Evolutionary conservation across 139 green algal species (phyloP).

Genomic region (Edaphochlamys debaryana): DNA sequence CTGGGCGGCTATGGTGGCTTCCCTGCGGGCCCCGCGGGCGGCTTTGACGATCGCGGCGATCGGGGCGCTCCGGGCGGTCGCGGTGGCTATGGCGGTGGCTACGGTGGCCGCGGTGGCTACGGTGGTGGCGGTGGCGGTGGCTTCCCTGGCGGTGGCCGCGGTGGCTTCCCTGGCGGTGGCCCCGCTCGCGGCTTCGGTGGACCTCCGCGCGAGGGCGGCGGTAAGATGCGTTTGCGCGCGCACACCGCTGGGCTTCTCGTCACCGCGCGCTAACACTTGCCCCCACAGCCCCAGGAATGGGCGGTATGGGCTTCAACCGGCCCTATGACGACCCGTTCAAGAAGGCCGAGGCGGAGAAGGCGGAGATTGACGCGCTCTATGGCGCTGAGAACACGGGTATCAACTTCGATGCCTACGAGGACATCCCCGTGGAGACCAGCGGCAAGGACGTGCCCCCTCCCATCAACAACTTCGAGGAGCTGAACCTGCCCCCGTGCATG

Average conservation of each 20-base stretch:
- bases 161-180: slow-evolving; percentile 52
- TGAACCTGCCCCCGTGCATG: slow-evolving; percentile 81
- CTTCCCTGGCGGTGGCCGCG: slow-evolving; percentile 44
- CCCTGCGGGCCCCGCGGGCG: neutral
- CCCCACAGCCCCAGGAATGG: too few relatives aligned
- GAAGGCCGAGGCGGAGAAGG: slow-evolving; percentile 64
- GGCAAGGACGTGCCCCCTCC: slow-evolving; percentile 85
- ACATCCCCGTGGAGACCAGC: slow-evolving; percentile 96
- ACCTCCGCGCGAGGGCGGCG: neutral
- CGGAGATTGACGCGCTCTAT: slow-evolving; percentile 66
- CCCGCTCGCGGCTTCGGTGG: slow-evolving; percentile 1
- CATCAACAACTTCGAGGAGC: slow-evolving; percentile 89
- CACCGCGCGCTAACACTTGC: too few relatives aligned
- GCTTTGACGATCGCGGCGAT: neutral
- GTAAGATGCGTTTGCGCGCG: neutral
- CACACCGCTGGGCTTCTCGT: neutral
- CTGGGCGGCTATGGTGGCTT: slow-evolving; percentile 24
- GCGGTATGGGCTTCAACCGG: slow-evolving; percentile 35
- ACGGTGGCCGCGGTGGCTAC: slow-evolving; percentile 40
- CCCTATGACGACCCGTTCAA: slow-evolving; percentile 64
- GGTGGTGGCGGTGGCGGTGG: slow-evolving; percentile 41
- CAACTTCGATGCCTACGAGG: slow-evolving; percentile 98
- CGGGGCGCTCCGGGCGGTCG: neutral
- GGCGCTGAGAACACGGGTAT: slow-evolving; percentile 94
- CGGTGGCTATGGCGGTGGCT: slow-evolving; percentile 33